These are phyloP conservation scores for Neltuma alba DNA, from an alignment of 306 rosid species.

Conservation along the genomic window DNA sequence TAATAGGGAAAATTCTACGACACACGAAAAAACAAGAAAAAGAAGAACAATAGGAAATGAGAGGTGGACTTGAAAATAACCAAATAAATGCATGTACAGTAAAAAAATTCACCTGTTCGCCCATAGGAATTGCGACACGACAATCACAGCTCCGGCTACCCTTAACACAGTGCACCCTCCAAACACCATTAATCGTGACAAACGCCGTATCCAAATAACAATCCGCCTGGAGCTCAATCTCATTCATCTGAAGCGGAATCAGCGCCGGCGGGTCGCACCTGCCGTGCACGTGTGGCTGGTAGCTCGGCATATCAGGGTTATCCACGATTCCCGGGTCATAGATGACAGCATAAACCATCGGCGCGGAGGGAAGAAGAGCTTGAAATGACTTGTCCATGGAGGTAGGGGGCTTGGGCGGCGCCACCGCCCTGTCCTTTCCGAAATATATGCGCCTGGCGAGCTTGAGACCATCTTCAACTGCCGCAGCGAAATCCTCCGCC, in stretches of 20 bases:
- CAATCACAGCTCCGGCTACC: constrained; percentile 72
- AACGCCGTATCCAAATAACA: constrained; percentile 71
- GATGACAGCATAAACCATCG: constrained; percentile 88
- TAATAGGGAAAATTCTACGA: background rate
- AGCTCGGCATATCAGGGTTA: constrained; percentile 92
- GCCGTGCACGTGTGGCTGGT: constrained; percentile 96
- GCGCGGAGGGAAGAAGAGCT: constrained; percentile 56
- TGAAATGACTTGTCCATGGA: constrained; percentile 46
- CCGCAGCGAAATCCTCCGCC: constrained; percentile 77
- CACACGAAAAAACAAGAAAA: background rate
- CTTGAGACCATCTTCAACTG: constrained; percentile 82
- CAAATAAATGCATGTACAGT: background rate
- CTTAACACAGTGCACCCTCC: constrained; percentile 91
- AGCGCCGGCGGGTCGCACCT: constrained; percentile 83
- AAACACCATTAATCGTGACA: constrained; percentile 61
- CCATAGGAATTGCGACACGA: constrained; percentile 81
- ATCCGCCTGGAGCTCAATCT: constrained; percentile 59
- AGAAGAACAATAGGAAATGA: background rate
- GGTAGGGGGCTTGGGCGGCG: constrained; percentile 57
- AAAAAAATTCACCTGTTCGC: constrained; percentile 65
- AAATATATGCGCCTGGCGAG: constrained; percentile 76
- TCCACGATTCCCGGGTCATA: constrained; percentile 81
- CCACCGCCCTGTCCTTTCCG: constrained; percentile 73
- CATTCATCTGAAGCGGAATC: constrained; percentile 90
- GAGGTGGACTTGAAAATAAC: background rate